Conservation (phyloP, 208 protist genomes). For the Acanthamoeba culbertsoni region DNA sequence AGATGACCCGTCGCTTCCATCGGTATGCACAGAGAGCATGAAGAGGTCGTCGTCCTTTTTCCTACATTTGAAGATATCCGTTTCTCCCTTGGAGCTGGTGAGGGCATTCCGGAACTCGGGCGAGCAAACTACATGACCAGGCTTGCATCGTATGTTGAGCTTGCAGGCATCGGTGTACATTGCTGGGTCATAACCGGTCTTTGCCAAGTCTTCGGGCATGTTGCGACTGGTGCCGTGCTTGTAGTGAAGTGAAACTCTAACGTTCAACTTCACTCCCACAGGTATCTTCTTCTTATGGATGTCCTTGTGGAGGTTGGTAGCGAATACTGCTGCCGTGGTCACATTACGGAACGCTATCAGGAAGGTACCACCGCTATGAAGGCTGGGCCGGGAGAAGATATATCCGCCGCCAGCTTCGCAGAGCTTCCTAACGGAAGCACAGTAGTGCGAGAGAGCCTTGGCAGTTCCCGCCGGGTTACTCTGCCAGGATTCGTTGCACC, state of each 20-base stretch:
- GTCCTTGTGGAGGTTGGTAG: not conserved
- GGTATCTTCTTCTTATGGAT: not conserved
- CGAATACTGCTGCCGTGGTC: not conserved
- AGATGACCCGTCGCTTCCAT: not conserved
- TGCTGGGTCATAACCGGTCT: not conserved
- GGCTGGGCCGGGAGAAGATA: not conserved
- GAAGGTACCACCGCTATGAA: not conserved
- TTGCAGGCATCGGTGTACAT: not conserved
- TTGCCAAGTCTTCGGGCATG: not conserved
- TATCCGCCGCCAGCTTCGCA: not conserved
- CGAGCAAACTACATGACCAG: not conserved
- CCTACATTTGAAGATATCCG: not conserved
- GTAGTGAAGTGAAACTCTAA: not conserved
- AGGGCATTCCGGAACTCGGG: not conserved
- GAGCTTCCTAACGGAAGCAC: not conserved
- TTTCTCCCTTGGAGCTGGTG: not conserved
- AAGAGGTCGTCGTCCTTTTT: not conserved
- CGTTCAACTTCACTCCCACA: not conserved
- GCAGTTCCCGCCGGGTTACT: not conserved
- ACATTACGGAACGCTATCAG: not conserved
- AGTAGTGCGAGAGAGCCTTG: not conserved
- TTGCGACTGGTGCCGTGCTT: not conserved
- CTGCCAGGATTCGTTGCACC: slow-evolving; percentile 16
- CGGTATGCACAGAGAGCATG: too few species aligned
- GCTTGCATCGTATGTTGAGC: not conserved